A percentile compares a stretch with the other conserved stretches of the same genome.
phyloP scores from a whole-genome alignment of 495 filamentous ascomycete genomes.

The Cenococcum geophilum region DNA sequence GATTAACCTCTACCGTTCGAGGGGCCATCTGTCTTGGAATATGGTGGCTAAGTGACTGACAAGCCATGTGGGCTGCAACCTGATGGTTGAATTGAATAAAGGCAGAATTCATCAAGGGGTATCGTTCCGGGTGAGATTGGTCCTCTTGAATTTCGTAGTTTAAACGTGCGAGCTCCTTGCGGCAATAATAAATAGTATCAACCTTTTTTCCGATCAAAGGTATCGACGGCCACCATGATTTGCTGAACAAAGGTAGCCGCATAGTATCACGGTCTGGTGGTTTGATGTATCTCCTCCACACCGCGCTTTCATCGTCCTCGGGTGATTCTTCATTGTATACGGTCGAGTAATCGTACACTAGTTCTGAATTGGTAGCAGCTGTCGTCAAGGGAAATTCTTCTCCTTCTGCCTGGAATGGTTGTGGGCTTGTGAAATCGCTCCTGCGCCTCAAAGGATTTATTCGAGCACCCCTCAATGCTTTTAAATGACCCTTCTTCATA shows the following conservation, averaged over 20 bases:
- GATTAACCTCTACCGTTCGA: slow-evolving; percentile 84
- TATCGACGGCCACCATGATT: slow-evolving; percentile 75
- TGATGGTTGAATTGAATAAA: slow-evolving; percentile 99
- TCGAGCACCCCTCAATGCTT: slow-evolving; percentile 14
- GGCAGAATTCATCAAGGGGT: slow-evolving; percentile 92
- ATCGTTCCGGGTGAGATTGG: slow-evolving; percentile 78
- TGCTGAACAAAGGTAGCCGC: slow-evolving; percentile 69
- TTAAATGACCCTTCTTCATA: slow-evolving; percentile 9
- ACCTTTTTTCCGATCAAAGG: slow-evolving; percentile 84
- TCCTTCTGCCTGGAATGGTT: slow-evolving; percentile 41
- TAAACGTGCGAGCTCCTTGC: slow-evolving; percentile 77
- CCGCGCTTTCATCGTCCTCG: slow-evolving; percentile 59
- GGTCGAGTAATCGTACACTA: slow-evolving; percentile 56
- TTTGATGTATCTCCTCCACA: slow-evolving; percentile 78
- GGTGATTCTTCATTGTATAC: slow-evolving; percentile 61
- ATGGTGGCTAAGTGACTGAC: slow-evolving; percentile 86
- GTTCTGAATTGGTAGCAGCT: slow-evolving; percentile 25
- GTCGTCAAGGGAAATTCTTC: slow-evolving; percentile 41
- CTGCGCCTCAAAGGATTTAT: slow-evolving; percentile 26
- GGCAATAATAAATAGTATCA: slow-evolving; percentile 89
- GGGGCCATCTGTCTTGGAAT: slow-evolving; percentile 92
- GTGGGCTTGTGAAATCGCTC: slow-evolving; percentile 41
- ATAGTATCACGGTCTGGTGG: slow-evolving; percentile 80
- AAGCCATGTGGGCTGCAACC: slow-evolving; percentile 96
- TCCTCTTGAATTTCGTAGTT: slow-evolving; percentile 93